Evolutionary conservation across 176 grass and related monocot genomes (phyloP).

Genomic region (Tillandsia leiboldiana): DNA sequence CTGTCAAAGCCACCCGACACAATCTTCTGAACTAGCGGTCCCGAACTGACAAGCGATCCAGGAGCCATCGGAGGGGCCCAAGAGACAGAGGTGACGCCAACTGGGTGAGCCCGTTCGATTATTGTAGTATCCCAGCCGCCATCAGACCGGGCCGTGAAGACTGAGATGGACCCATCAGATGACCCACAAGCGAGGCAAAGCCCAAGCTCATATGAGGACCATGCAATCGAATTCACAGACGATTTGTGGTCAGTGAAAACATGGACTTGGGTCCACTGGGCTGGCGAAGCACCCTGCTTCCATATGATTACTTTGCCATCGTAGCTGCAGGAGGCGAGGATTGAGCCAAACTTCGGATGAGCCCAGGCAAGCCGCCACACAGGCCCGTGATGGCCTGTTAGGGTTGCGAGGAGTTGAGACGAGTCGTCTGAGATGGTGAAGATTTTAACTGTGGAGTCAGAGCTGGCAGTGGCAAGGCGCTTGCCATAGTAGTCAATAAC

Average conservation of each 20-base stretch:
- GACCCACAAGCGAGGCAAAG: conserved; percentile 54
- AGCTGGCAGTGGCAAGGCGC: conserved; percentile 64
- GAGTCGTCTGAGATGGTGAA: conserved; percentile 27
- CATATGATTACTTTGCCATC: conserved; percentile 70
- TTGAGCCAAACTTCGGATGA: conserved; percentile 60
- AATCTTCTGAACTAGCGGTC: conserved; percentile 47
- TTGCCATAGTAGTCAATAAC: conserved; percentile 80
- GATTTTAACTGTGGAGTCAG: conserved; percentile 52
- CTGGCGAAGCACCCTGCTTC: conserved; percentile 47
- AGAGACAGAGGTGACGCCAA: conserved; percentile 47
- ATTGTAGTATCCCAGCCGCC: conserved; percentile 46
- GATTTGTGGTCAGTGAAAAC: conserved; percentile 61
- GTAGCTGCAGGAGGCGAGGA: conserved; percentile 74
- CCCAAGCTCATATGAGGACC: conserved; percentile 57
- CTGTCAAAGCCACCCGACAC: conserved; percentile 66
- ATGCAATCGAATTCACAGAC: conserved; percentile 73
- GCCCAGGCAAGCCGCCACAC: conserved; percentile 68
- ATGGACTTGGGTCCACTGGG: conserved; percentile 55
- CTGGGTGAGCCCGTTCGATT: conserved; percentile 64
- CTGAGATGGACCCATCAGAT: conserved; percentile 60
- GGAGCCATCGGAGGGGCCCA: conserved; percentile 63
- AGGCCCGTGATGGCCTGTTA: conserved; percentile 55
- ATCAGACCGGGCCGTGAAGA: conserved; percentile 39
- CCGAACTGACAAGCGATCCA: conserved; percentile 46
- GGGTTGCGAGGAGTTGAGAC: conserved; percentile 50